A percentile compares a stretch with the other conserved stretches of the same genome.
Conservation (phyloP, 306 rosid genomes). For the Neltuma alba region DNA sequence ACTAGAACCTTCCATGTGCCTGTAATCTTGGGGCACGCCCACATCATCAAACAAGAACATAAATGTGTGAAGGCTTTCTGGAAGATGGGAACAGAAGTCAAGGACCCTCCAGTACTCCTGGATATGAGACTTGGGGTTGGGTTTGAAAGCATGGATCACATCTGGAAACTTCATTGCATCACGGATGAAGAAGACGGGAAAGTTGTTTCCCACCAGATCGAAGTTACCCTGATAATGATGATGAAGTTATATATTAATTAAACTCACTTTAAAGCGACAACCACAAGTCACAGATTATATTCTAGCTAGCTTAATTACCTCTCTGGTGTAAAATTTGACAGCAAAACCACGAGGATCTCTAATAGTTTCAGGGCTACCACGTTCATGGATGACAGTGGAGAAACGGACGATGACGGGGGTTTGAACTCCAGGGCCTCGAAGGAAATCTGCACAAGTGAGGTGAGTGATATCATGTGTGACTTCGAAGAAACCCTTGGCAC, state of each 20-base stretch:
- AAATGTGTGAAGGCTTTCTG: conserved; percentile 92
- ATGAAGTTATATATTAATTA: conserved; percentile 51
- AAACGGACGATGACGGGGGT: neutral
- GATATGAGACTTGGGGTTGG: conserved; percentile 91
- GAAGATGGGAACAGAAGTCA: conserved; percentile 92
- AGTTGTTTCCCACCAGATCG: conserved; percentile 91
- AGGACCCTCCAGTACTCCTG: conserved; percentile 93
- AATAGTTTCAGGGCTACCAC: neutral
- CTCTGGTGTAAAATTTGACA: neutral
- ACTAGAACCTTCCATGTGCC: neutral
- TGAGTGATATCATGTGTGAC: neutral
- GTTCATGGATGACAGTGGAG: neutral
- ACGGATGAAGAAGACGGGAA: conserved; percentile 82
- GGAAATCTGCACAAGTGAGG: neutral
- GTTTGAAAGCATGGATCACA: conserved; percentile 90
- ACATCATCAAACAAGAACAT: conserved; percentile 45
- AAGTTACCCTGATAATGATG: conserved; percentile 96
- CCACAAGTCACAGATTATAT: conserved; percentile 75
- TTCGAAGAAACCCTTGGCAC: neutral
- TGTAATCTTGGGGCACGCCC: neutral
- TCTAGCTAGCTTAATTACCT: conserved; percentile 71
- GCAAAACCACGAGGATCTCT: neutral
- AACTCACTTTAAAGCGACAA: too few relatives aligned
- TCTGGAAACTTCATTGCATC: conserved; percentile 96
- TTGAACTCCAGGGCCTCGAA: neutral